phyloP scores from a whole-genome alignment of 805 yeast genomes.

The Saccharomycopsis sp. region DNA sequence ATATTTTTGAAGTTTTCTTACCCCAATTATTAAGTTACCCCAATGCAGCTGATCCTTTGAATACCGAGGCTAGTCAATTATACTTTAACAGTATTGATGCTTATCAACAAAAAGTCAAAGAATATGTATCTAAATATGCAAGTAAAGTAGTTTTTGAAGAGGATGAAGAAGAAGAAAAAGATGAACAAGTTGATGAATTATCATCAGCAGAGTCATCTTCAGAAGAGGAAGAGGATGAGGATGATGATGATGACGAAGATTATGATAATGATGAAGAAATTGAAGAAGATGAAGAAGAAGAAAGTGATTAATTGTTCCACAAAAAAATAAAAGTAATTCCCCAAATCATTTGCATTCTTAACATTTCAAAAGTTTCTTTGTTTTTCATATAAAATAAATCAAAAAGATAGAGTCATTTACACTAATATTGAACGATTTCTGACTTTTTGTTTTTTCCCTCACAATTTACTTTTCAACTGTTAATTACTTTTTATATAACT shows the following conservation, averaged over 20 bases:
- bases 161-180: conserved; percentile 36
- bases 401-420: too few species aligned
- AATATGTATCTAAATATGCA: conserved; percentile 67
- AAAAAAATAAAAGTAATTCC: too few species aligned
- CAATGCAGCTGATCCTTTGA: conserved; percentile 88
- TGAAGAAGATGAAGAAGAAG: background rate
- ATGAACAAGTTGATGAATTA: conserved; percentile 24
- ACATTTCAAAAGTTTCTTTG: too few species aligned
- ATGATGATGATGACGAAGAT: conserved; percentile 18
- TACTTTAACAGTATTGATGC: conserved; percentile 56
- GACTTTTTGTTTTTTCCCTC: too few species aligned
- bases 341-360: too few species aligned
- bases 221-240: conserved; percentile 21
- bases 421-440: too few species aligned
- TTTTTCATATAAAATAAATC: too few species aligned
- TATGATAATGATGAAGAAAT: conserved; percentile 2
- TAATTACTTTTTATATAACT: background rate
- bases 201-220: conserved; percentile 15
- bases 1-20: conserved; percentile 84
- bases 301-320: too few species aligned
- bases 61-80: conserved; percentile 78
- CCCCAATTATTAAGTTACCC: conserved; percentile 91
- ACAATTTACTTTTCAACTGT: too few species aligned
- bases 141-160: conserved; percentile 31
- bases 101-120: conserved; percentile 61